Evolutionary conservation across 2,329 filamentous ascomycete species (phyloP), one percentile per base, ranked within the genome.

Genomic region (Arthrobotrys pseudoclavata): DNA sequence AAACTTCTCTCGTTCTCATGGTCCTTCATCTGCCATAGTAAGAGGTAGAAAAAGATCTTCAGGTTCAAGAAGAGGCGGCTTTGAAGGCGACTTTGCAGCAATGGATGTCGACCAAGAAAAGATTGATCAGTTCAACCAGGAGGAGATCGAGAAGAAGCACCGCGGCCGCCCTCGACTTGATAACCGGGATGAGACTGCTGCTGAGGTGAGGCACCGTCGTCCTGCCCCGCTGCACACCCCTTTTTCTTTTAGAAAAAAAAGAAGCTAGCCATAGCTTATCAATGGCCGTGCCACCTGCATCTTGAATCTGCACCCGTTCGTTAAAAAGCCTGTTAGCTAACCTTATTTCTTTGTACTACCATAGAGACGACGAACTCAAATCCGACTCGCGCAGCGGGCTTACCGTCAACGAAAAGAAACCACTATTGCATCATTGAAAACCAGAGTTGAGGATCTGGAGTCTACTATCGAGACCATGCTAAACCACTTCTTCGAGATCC

Each of bases 391-490:
- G 1, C 94, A 97, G 83, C 87, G 93, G 80, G 93, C 93, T 0
- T 97, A 97, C 82, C 89, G 94, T 15, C 89, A 91, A 81, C 90
- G 94, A 63, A 97, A 97, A 84, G 94, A 97, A 82, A 91, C 88
- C 22, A 91, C 92, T 4, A 95, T 97, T 69, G 87, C 89, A 29
- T 89, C 88, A 0, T 86, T 97, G 10, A 91, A 93, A 82, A 87
- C 88, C 67, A 87, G 90, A 77, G 92, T 95, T 26, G 85, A 89
- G 67, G 87, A 88, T 24, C 87, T 96, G n/a, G 88, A 91, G 74
- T 86, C 87, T 13, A 89, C 88, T 22, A 91, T 94, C 76, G 88
- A 91, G 69, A 88, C 91, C 80, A 93, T 96, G 90, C 91, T 89
- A 84, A 89, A 87, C 63, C 88, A 89, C 0, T 94, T 96, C 80